These are phyloP conservation scores for Phylloporus scabripes DNA, from an alignment of 768 basidiomycete genomes.

Conservation along the genomic window DNA sequence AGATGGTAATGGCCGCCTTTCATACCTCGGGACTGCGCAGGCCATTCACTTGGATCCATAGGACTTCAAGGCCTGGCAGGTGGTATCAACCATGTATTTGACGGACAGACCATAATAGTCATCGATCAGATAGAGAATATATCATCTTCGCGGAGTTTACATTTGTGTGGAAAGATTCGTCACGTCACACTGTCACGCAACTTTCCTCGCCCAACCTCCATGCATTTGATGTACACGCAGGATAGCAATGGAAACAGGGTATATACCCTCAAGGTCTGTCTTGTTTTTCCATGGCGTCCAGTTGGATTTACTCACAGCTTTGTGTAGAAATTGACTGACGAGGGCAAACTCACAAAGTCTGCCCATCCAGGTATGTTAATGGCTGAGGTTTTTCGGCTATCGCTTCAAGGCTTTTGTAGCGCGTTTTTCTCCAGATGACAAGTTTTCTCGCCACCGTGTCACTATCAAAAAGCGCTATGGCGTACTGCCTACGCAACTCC, in stretches of 20 bases:
- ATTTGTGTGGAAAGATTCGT: not conserved
- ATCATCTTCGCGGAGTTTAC: constrained; percentile 14
- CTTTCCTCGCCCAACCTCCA: constrained; percentile 37
- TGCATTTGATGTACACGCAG: constrained; percentile 97
- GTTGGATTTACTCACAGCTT: constrained; percentile 2
- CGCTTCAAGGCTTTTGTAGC: constrained; percentile 42
- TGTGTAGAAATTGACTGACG: constrained; percentile 74
- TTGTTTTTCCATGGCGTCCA: not conserved
- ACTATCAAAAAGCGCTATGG: constrained; percentile 93
- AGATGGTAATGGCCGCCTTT: not conserved
- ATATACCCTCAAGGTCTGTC: constrained; percentile 88
- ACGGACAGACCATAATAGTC: not conserved
- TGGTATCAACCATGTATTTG: not conserved
- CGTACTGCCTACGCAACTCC: constrained; percentile 85
- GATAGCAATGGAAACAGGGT: constrained; percentile 73
- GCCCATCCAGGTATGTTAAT: constrained; percentile 83
- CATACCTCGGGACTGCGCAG: not conserved
- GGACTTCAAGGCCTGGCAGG: too few species aligned
- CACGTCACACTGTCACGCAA: not conserved
- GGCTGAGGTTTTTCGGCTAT: not conserved
- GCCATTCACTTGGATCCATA: not conserved
- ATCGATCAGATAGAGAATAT: not conserved
- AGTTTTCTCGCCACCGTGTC: constrained; percentile 96
- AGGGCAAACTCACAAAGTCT: constrained; percentile 84
- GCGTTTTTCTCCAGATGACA: constrained; percentile 98